phyloP scores from a whole-genome alignment of 1,139 yeast genomes.

The Scheffersomyces stambukii region DNA sequence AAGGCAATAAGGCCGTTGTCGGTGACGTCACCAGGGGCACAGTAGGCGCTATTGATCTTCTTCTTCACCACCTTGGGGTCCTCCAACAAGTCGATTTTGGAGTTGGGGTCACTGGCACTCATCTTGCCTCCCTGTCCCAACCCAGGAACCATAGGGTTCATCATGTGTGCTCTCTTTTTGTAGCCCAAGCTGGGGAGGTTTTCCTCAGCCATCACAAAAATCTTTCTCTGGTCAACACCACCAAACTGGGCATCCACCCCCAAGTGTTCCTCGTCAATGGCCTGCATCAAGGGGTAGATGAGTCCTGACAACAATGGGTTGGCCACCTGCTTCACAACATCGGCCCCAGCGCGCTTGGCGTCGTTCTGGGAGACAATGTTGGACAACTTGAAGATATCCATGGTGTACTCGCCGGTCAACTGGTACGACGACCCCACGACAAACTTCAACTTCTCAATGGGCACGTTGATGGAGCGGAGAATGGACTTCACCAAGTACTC shows the following conservation, averaged over 20 bases:
- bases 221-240: constrained; percentile 98
- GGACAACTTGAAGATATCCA: constrained; percentile 84
- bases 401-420: constrained; percentile 66
- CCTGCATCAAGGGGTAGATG: constrained; percentile 98
- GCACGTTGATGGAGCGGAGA: constrained; percentile 80
- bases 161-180: constrained; percentile 95
- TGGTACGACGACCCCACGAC: constrained; percentile 90
- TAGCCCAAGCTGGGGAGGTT: constrained; percentile 82
- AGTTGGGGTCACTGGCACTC: constrained; percentile 99
- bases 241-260: constrained; percentile 95
- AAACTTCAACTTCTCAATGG: constrained; percentile 82
- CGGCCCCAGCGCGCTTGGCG: constrained; percentile 99
- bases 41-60: constrained; percentile 89
- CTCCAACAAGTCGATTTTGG: constrained; percentile 90
- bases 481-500: constrained; percentile 80
- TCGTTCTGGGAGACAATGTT: constrained; percentile 88
- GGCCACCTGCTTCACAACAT: constrained; percentile 95
- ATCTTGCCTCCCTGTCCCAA: constrained; percentile 95
- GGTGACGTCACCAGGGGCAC: constrained; percentile 91
- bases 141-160: constrained; percentile 99
- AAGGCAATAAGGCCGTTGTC: constrained; percentile 90
- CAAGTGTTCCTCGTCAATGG: constrained; percentile 89
- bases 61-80: constrained; percentile 83
- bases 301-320: constrained; percentile 91
- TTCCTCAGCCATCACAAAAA: constrained; percentile 96